Conservation (phyloP, 2,329 filamentous ascomycete species). For the Ceratocystis alfenasii region DNA sequence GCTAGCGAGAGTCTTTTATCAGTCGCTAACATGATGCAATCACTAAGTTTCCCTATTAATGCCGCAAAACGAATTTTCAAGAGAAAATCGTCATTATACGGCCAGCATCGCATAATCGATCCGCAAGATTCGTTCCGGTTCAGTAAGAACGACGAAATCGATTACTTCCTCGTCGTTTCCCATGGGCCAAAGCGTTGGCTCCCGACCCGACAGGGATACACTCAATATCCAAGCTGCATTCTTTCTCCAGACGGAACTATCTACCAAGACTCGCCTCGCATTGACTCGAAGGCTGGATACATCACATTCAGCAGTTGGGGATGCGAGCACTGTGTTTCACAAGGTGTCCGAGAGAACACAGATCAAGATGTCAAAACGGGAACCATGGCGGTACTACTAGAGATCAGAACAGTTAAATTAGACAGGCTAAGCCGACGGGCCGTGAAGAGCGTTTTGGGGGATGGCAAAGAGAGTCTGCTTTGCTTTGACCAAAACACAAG, state of each 20-base stretch:
- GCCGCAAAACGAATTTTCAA: neutral
- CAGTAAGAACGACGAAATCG: neutral
- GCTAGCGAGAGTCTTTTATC: neutral
- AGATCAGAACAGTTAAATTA: slow-evolving; percentile 17
- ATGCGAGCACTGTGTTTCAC: slow-evolving; percentile 17
- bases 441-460: neutral
- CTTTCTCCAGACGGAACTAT: slow-evolving; percentile 17
- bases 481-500: slow-evolving; percentile 8
- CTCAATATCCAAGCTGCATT: slow-evolving; percentile 17
- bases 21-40: slow-evolving; percentile 4
- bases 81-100: neutral
- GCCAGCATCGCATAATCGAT: neutral
- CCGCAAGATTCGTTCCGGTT: neutral
- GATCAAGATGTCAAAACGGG: slow-evolving; percentile 7
- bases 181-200: slow-evolving; percentile 16
- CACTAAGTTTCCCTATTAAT: neutral
- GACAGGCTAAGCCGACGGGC: slow-evolving; percentile 16
- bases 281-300: slow-evolving; percentile 9
- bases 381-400: slow-evolving; percentile 15
- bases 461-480: slow-evolving; percentile 13
- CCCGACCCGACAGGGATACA: slow-evolving; percentile 11
- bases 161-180: slow-evolving; percentile 19
- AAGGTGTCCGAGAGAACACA: slow-evolving; percentile 13
- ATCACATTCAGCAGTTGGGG: slow-evolving; percentile 21
- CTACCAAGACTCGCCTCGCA: slow-evolving; percentile 18